A percentile compares a stretch with the other conserved stretches of the same genome.
Conservation (phyloP, 495 filamentous ascomycete genomes). For the Parathielavia hyrcaniae region DNA sequence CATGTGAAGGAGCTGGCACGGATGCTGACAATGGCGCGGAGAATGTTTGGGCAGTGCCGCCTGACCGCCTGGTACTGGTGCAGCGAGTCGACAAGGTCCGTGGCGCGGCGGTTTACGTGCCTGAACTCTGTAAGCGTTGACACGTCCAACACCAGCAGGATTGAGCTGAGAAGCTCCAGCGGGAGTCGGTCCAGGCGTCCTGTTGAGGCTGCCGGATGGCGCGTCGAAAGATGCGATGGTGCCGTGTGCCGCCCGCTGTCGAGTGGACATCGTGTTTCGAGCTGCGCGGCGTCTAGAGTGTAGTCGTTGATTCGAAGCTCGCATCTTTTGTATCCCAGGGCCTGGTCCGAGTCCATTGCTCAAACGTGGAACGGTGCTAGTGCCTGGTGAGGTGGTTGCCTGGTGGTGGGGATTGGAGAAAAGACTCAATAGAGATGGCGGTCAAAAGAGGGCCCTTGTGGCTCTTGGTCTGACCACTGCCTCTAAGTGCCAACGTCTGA, state of each 20-base stretch:
- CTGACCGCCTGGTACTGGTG: slow-evolving; percentile 13
- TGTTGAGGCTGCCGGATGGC: not conserved
- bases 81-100: slow-evolving; percentile 22
- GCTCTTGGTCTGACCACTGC: no score
- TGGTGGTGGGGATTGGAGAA: no score
- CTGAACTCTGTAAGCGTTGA: slow-evolving; percentile 22
- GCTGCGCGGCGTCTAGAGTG: slow-evolving; percentile 25
- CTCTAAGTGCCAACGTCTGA: no score
- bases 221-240: not conserved
- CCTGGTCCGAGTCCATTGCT: no score
- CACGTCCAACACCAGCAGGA: slow-evolving; percentile 22
- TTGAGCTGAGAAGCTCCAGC: slow-evolving; percentile 14
- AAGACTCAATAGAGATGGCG: no score
- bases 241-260: slow-evolving; percentile 26
- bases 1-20: not conserved
- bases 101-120: slow-evolving; percentile 25
- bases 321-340: no score
- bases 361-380: no score
- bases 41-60: not conserved
- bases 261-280: slow-evolving; percentile 26
- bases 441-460: no score
- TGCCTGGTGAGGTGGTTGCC: no score
- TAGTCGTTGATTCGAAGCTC: slow-evolving; percentile 9
- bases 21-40: not conserved
- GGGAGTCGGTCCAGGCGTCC: slow-evolving; percentile 24